phyloP scores from a whole-genome alignment of 257 asterid genomes.

The Fraxinus pennsylvanica region DNA sequence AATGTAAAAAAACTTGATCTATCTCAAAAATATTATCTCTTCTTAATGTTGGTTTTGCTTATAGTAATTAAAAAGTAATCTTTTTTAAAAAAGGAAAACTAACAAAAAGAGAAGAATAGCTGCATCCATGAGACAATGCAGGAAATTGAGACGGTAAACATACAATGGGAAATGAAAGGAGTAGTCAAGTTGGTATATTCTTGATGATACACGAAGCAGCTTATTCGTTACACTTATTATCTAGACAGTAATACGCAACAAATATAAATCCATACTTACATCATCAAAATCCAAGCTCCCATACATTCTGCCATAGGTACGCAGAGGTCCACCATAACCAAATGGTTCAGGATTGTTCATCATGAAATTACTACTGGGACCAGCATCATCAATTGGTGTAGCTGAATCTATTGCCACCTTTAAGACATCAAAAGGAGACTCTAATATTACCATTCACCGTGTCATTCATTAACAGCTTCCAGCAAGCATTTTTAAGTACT shows the following conservation, averaged over 20 bases:
- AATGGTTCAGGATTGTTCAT: slow-evolving; percentile 73
- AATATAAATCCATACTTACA: slow-evolving; percentile 53
- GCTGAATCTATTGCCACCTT: slow-evolving; percentile 99
- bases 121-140: neutral
- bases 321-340: slow-evolving; percentile 83
- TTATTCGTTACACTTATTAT: neutral
- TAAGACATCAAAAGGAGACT: slow-evolving; percentile 18
- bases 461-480: neutral
- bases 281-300: slow-evolving; percentile 85
- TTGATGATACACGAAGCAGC: neutral
- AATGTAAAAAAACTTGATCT: neutral
- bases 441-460: neutral
- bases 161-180: neutral
- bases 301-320: slow-evolving; percentile 81
- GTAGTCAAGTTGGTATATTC: slow-evolving; percentile 8
- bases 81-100: neutral
- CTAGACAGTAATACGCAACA: slow-evolving; percentile 7
- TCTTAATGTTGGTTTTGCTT: neutral
- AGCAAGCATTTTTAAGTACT: neutral
- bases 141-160: too few relatives aligned
- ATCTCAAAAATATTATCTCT: neutral
- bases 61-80: neutral
- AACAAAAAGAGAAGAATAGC: slow-evolving; percentile 8
- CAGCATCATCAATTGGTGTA: slow-evolving; percentile 93
- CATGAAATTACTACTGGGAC: slow-evolving; percentile 65